Evolutionary conservation across 1,139 yeast genomes (phyloP).

Genomic region (Candida sp.): DNA sequence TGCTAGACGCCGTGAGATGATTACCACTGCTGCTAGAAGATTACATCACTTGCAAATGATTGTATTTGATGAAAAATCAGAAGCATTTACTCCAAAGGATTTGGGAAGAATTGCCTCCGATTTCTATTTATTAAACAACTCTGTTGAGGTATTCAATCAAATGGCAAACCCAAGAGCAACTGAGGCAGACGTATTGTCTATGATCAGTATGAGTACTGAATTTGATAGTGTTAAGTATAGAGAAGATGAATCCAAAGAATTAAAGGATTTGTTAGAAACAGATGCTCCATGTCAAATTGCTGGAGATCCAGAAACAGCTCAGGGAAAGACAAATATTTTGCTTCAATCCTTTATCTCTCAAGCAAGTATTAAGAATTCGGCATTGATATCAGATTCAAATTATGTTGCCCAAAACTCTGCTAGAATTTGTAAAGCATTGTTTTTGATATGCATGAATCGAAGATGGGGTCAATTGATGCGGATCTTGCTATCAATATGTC

Average conservation of each 20-base stretch:
- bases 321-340: conserved; percentile 83
- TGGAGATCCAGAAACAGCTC: conserved; percentile 71
- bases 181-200: conserved; percentile 87
- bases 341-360: conserved; percentile 87
- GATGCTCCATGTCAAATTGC: conserved; percentile 81
- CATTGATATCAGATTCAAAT: conserved; percentile 80
- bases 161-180: conserved; percentile 82
- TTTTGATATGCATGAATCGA: conserved; percentile 79
- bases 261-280: conserved; percentile 57
- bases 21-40: conserved; percentile 75
- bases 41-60: conserved; percentile 90
- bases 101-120: conserved; percentile 94
- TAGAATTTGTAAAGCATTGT: conserved; percentile 88
- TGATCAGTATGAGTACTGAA: conserved; percentile 91
- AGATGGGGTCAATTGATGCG: conserved; percentile 85
- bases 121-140: conserved; percentile 79
- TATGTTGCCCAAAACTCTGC: conserved; percentile 96
- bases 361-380: conserved; percentile 69
- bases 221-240: conserved; percentile 88
- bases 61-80: conserved; percentile 82
- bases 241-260: conserved; percentile 80
- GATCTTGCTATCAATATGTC: conserved; percentile 75
- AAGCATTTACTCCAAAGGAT: conserved; percentile 80
- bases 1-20: conserved; percentile 70
- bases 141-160: conserved; percentile 87